Base-by-base conservation (phyloP, 2,329 filamentous ascomycete genomes). In the Neocatenulostroma microsporum region DNA sequence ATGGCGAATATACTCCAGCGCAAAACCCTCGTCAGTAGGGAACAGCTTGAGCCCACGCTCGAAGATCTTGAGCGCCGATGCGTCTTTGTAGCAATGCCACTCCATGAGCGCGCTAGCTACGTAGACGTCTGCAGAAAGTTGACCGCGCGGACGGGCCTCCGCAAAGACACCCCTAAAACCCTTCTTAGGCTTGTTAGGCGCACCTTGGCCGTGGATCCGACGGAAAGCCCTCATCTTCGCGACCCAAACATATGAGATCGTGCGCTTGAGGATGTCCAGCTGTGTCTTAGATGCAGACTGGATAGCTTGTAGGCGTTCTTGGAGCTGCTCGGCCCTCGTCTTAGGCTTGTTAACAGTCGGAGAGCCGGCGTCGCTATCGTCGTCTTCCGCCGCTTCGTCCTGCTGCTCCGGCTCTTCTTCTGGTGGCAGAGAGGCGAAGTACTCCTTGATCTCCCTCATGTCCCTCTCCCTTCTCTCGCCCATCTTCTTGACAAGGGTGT, bases 1-100 rank as follows among this genome's bases (percentile, higher is more conserved):
- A 61, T 94, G 91, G 66, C 94, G 95, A 51, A 98, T 72, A 60
- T 98, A 96, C 61, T 96, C 88, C 34, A 98, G 73, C 45, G 93
- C 86, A 62, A 96, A 96, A 40, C 79, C 73, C 58, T 94, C 88
- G 53, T 96, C 89, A 32, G 93, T 85, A 0, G 89, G 89, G 56
- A 96, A 98, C 10, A 98, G 70, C 55, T 86, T 91, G 46, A 89
- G 80, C 14, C 91, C 91, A 30, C 89, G 82, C 58, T 98, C 91
- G 49, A 96, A 94, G 42, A 98, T 96, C 64, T 91, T 95, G 28
- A 83, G 84, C 1, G 88, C 89, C 1, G 91, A 85, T 1, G 81
- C 76, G 53, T 96, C 91, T 55, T 94, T 91, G 62, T 98, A 98
- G 49, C 93, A 93, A 50, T 94, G 81, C 57, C 91, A 89, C 60